Percentiles rank a stretch among this genome's conserved stretches.
Evolutionary conservation across 345 rosid species (phyloP).

Genomic region (Hevea brasiliensis): DNA sequence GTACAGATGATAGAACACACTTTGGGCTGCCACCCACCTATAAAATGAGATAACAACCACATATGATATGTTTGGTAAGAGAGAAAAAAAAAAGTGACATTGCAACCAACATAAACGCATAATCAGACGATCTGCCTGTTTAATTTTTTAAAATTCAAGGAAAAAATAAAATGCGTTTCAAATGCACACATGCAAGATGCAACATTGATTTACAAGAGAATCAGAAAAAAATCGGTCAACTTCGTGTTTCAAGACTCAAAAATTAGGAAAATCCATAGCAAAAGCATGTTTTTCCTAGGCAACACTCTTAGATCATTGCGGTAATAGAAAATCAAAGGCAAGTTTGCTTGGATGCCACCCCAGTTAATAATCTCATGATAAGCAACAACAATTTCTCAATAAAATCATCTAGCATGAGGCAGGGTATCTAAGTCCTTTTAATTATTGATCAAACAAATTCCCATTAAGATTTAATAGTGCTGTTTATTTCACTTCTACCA

Average conservation of each 20-base stretch:
- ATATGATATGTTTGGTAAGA: slow-evolving; percentile 4
- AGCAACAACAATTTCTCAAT: neutral
- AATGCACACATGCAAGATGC: neutral
- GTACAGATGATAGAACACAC: slow-evolving; percentile 98
- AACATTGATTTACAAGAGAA: neutral
- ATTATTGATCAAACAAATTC: neutral
- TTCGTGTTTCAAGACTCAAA: neutral
- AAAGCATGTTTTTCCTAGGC: neutral
- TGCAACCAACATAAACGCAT: neutral
- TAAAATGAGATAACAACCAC: slow-evolving; percentile 7
- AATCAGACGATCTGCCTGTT: neutral
- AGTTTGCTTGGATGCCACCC: neutral
- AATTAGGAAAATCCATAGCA: neutral
- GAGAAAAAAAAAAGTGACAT: neutral
- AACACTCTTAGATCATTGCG: neutral
- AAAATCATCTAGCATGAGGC: neutral
- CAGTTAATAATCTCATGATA: neutral
- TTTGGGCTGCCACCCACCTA: slow-evolving; percentile 98
- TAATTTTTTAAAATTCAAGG: neutral
- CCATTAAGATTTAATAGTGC: neutral
- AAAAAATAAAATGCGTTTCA: neutral
- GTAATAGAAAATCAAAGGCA: neutral
- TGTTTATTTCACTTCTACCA: neutral
- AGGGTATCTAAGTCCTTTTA: neutral
- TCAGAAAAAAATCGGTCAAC: neutral